Base-by-base conservation (phyloP, 495 filamentous ascomycete genomes). In the Neurospora sp. region DNA sequence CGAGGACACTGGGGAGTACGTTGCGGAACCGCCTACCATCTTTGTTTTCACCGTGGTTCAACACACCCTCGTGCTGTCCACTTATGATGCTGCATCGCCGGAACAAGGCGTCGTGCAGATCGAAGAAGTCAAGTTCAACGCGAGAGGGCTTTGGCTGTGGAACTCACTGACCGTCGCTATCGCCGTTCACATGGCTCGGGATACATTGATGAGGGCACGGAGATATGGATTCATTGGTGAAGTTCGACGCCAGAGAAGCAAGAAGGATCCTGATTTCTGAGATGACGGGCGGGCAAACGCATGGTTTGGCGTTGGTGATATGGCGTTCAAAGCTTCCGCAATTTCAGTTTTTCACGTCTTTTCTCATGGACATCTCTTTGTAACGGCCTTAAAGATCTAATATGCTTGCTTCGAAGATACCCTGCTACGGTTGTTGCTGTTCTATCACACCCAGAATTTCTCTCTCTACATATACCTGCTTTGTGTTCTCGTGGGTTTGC, bases 151-250 rank as follows among this genome's bases (percentile, higher is more conserved):
- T 59, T 81, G 79, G 79, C 75, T 81, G 5, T 81, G 80, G 80
- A 81, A 81, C 35, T 78, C 80, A 5, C 39, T 81, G 40, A 77
- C 79, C 12, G 42, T 81, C 38, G 80, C 80, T 5, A 75, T 81
- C 14, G 76, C 79, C 4, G 71, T 81, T 66, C 76, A 78, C 62
- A 71, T 79, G 66, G 75, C 72, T 16, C 40, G 77, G 35, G 77
- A 78, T 27, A 69, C 70, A 48, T 23, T 81, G 16, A 39, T 66
- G 41, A n/a, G 44, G n/a, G 37, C 76, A 54, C 41, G 75, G 71
- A 39, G 73, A 20, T 41, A 62, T 12, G 72, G 73, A 7, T 12
- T 71, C 31, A 11, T 75, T 46, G 38, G 39, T 8, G 20, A 37
- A 5, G 35, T 31, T 7, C 7, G 48, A 5, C 27, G 54, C 14